Percentiles rank a stretch among this genome's conserved stretches.
phyloP scores from a whole-genome alignment of 768 basidiomycete species.

The Naganishia onofrii region DNA sequence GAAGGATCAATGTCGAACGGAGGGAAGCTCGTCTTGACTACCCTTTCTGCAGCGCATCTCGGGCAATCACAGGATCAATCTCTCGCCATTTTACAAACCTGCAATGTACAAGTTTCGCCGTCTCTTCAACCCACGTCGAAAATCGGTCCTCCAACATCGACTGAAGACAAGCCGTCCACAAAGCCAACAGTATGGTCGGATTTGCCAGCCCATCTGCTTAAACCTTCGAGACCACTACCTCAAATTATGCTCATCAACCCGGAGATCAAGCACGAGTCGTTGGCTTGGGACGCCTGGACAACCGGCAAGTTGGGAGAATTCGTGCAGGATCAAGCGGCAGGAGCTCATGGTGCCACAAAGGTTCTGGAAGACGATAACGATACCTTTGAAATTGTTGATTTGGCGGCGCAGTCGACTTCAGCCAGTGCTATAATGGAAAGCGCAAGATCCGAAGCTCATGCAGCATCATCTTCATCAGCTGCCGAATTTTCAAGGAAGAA shows the following conservation, averaged over 20 bases:
- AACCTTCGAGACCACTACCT: conserved; percentile 58
- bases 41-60: conserved; percentile 1
- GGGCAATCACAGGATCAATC: not conserved
- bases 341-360: conserved; percentile 20
- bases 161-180: not conserved
- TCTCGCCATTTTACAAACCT: not conserved
- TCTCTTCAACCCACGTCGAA: not conserved
- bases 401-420: not conserved
- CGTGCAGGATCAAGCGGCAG: conserved; percentile 25
- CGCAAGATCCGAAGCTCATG: conserved; percentile 9
- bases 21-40: conserved; percentile 11
- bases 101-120: not conserved
- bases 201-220: conserved; percentile 34
- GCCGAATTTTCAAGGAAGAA: conserved; percentile 52
- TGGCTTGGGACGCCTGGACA: conserved; percentile 33
- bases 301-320: conserved; percentile 46
- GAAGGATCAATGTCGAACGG: not conserved
- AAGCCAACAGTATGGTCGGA: not conserved
- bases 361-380: conserved; percentile 68
- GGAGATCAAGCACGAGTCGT: conserved; percentile 46
- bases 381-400: conserved; percentile 47
- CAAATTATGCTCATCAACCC: conserved; percentile 55
- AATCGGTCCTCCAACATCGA: not conserved
- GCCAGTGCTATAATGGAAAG: conserved; percentile 17
- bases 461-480: conserved; percentile 33